Base-by-base conservation (phyloP, 306 rosid genomes). In the Biancaea sappan region DNA sequence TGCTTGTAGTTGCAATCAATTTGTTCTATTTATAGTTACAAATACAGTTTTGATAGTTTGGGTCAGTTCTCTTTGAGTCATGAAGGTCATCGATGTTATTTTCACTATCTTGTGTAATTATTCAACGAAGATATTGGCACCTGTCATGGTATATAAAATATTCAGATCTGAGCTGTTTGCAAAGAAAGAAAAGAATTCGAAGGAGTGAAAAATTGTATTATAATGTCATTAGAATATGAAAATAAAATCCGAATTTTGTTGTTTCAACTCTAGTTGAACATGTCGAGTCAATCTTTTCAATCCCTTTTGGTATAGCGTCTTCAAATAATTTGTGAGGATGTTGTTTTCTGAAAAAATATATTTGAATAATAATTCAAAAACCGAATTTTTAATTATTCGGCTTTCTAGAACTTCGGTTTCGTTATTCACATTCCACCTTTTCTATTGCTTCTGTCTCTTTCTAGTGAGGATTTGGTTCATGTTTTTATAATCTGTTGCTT, bases 11-110 rank as follows among this genome's bases (percentile, higher is more conserved):
- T 74, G 77, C 14, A 37, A 37, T 11, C 18, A 3, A 37, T 53
- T 19, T 67, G 62, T 73, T 73, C 75, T 44, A 44, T 56, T 52
- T 62, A 15, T 19, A 62, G 43, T 34, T 60, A 21, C n/a, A n/a
- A n/a, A n/a, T n/a, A n/a, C 6, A 61, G 15, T 67, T 59, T 59
- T 31, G 65, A 16, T 8, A 13, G 43, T 8, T 16, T 16, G 34
- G 6, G 35, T 56, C 14, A 72, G 57, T 41, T 72, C 5, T 57
- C 40, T 41, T 2, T 54, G n/a, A n/a, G n/a, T n/a, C n/a, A n/a
- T 19, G 57, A 52, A 22, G 29, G 13, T 22, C 26, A 52, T 52
- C 15, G 13, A 14, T 12, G 62, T 56, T 10, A 5, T 56, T 14
- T 24, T 56, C 18, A 56, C 11, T 56, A 26, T 56, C 62, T 56